A percentile compares a stretch with the other conserved stretches of the same genome.
phyloP scores from a whole-genome alignment of 139 green algal species.

The Limnomonas spitsbergensis region DNA sequence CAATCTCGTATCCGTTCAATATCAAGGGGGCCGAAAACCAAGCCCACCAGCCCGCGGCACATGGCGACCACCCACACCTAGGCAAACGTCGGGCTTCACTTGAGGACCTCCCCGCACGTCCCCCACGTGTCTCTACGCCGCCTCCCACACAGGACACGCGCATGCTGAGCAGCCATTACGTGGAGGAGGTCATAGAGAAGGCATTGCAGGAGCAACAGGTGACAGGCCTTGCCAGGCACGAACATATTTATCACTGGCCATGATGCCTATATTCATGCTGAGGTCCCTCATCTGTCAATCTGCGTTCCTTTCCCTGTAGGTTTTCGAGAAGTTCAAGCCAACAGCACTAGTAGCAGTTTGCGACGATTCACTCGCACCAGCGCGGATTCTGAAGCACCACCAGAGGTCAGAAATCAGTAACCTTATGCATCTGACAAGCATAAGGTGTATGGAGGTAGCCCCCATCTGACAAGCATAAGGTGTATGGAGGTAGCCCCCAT shows the following conservation, averaged over 20 bases:
- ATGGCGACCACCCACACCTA: slow-evolving; percentile 16
- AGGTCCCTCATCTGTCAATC: not conserved
- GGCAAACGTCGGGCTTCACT: not conserved
- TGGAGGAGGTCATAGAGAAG: slow-evolving; percentile 24
- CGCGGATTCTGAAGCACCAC: slow-evolving; percentile 19
- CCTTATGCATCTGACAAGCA: no score
- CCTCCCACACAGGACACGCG: not conserved
- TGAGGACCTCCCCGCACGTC: not conserved
- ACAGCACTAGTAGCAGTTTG: slow-evolving; percentile 7
- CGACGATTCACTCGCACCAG: slow-evolving; percentile 7
- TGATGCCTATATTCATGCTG: not conserved
- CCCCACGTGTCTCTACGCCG: not conserved
- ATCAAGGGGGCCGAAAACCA: not conserved
- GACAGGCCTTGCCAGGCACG: not conserved
- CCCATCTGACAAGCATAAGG: no score
- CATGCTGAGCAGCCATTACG: slow-evolving; percentile 17
- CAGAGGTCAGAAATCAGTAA: slow-evolving; percentile 8
- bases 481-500: no score
- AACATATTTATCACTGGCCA: not conserved
- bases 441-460: no score
- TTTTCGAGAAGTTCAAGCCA: slow-evolving; percentile 19
- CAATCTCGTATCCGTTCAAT: slow-evolving; percentile 20
- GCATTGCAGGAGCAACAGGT: slow-evolving; percentile 21
- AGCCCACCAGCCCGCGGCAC: not conserved
- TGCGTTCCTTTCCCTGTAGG: not conserved